A percentile compares a stretch with the other conserved stretches of the same genome.
Conservation (phyloP, 345 rosid genomes). For the Corchorus olitorius region DNA sequence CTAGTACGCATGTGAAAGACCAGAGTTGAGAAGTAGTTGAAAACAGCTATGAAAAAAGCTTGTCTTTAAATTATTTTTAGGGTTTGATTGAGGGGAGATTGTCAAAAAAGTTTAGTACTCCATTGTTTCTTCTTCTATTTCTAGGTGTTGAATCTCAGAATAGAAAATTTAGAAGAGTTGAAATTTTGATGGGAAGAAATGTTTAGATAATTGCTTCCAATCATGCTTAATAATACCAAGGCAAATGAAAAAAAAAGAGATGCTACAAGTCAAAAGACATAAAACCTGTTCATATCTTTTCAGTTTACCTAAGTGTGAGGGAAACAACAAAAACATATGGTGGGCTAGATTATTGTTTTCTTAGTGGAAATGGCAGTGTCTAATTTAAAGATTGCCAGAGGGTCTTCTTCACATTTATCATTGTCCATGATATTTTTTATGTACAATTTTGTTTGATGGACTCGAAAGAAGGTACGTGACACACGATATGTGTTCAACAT, state of each 20-base stretch:
- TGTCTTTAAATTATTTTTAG: slow-evolving; percentile 8
- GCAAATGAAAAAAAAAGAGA: not conserved
- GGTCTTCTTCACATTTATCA: not conserved
- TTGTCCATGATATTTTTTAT: not conserved
- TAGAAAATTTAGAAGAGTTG: not conserved
- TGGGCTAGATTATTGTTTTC: not conserved
- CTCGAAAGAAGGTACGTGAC: too few relatives aligned
- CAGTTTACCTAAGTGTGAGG: not conserved
- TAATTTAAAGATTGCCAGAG: not conserved
- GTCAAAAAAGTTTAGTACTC: slow-evolving; percentile 34
- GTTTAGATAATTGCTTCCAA: not conserved
- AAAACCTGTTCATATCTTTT: not conserved
- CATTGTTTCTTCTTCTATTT: not conserved
- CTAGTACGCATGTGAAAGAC: slow-evolving; percentile 18
- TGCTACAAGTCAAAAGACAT: not conserved
- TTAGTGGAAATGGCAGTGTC: not conserved
- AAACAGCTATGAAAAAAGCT: slow-evolving; percentile 28
- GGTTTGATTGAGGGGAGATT: slow-evolving; percentile 3
- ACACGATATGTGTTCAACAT: too few relatives aligned
- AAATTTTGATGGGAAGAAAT: not conserved
- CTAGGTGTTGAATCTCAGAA: slow-evolving; percentile 18
- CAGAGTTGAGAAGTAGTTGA: slow-evolving; percentile 24
- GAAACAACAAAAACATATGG: not conserved
- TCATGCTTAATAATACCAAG: not conserved
- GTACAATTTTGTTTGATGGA: too few relatives aligned